Percentiles rank a stretch among this genome's conserved stretches.
phyloP scores from a whole-genome alignment of 352 stramenopile species.

The Phytophthora fragariaefolia region DNA sequence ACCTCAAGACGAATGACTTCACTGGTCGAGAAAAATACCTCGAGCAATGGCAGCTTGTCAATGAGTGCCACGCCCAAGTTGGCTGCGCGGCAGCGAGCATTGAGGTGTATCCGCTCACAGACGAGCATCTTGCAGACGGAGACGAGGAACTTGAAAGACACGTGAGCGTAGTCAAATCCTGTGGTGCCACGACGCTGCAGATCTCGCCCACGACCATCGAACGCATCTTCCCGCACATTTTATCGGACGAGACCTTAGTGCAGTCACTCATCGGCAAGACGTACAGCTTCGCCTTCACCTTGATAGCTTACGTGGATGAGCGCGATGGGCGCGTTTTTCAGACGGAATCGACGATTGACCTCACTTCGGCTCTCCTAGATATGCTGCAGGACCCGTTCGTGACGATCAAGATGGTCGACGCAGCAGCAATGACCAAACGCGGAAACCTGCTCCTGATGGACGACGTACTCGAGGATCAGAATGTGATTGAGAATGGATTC shows the following conservation, averaged over 20 bases:
- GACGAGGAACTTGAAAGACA: constrained; percentile 18
- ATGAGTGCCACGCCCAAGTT: constrained; percentile 17
- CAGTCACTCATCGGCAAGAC: constrained; percentile 54
- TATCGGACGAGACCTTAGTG: constrained; percentile 48
- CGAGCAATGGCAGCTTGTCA: constrained; percentile 49
- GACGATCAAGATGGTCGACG: constrained; percentile 50
- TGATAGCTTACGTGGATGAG: constrained; percentile 45
- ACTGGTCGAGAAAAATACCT: constrained; percentile 35
- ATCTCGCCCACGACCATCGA: constrained; percentile 51
- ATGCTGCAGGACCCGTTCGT: constrained; percentile 46
- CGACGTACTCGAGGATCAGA: constrained; percentile 46
- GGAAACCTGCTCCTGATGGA: constrained; percentile 41
- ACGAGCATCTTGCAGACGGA: constrained; percentile 6
- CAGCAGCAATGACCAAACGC: constrained; percentile 43
- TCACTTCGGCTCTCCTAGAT: constrained; percentile 45
- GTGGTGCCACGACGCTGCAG: constrained; percentile 37
- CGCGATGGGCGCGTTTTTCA: constrained; percentile 43
- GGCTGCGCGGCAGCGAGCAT: constrained; percentile 5
- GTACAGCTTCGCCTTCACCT: constrained; percentile 51
- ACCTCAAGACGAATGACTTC: constrained; percentile 49
- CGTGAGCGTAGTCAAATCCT: constrained; percentile 36
- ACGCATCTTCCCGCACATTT: constrained; percentile 51
- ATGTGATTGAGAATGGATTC: constrained; percentile 42
- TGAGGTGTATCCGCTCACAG: constrained; percentile 16
- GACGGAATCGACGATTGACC: constrained; percentile 50